A percentile compares a stretch with the other conserved stretches of the same genome.
Conservation (phyloP, 2,329 filamentous ascomycete species). For the Herpotrichia juniperi region DNA sequence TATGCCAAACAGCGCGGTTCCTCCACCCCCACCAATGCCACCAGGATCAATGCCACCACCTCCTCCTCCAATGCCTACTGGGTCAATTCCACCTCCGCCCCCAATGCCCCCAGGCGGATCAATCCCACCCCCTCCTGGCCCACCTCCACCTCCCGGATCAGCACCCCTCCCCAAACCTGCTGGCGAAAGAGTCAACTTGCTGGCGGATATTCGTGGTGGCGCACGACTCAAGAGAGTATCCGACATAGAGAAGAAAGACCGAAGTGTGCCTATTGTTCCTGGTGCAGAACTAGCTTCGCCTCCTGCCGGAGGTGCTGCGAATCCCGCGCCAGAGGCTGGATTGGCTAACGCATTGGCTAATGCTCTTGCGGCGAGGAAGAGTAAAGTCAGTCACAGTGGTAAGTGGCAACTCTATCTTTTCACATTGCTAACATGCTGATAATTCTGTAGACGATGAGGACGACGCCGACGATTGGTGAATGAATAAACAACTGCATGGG, state of each 20-base stretch:
- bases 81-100: conserved; percentile 52
- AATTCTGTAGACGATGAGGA: conserved; percentile 70
- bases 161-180: conserved; percentile 45
- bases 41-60: conserved; percentile 47
- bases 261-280: conserved; percentile 68
- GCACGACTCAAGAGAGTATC: conserved; percentile 76
- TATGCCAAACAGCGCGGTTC: conserved; percentile 44
- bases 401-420: conserved; percentile 44
- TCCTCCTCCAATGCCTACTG: conserved; percentile 39
- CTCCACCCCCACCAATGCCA: conserved; percentile 45
- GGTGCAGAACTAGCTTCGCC: conserved; percentile 53
- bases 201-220: conserved; percentile 73
- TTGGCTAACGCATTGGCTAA: conserved; percentile 69
- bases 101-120: conserved; percentile 39
- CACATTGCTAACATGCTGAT: conserved; percentile 29
- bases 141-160: conserved; percentile 42
- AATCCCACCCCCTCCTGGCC: conserved; percentile 38
- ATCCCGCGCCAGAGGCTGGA: conserved; percentile 39
- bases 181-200: conserved; percentile 63
- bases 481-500: conserved; percentile 5
- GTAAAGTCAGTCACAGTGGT: conserved; percentile 95
- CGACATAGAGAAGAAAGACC: conserved; percentile 71
- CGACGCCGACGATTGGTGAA: conserved; percentile 76
- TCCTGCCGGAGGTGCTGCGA: conserved; percentile 50
- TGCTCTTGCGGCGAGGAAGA: conserved; percentile 84